Percentiles rank a stretch among this genome's conserved stretches.
Conservation (phyloP, 2,329 filamentous ascomycete species). For the Juglanconis juglandina region DNA sequence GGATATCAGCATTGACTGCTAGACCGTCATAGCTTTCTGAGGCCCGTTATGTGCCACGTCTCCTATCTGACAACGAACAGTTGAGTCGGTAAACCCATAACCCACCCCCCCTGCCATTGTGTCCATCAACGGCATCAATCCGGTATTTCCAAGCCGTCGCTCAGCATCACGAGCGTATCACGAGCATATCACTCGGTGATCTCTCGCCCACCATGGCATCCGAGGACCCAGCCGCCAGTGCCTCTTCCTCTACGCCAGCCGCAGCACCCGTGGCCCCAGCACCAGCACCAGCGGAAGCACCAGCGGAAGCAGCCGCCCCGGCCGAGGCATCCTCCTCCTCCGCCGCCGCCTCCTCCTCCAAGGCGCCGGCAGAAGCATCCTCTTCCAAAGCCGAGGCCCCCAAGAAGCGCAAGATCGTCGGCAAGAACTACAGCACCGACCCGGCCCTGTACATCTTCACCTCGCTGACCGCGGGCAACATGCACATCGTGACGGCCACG, state of each 20-base stretch:
- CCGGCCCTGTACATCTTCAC: conserved; percentile 90
- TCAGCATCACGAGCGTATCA: neutral
- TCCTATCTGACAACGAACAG: neutral
- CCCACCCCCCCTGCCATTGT: neutral
- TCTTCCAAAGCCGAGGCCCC: neutral
- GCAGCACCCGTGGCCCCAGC: conserved; percentile 6
- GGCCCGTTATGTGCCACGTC: conserved; percentile 7
- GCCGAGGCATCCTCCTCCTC: no score
- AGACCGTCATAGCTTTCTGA: conserved; percentile 3
- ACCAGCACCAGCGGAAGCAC: neutral
- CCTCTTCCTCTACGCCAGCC: neutral
- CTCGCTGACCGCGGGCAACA: conserved; percentile 90
- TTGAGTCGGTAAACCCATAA: neutral
- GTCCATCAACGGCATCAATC: neutral
- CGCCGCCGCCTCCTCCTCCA: no score
- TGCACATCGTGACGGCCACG: conserved; percentile 93
- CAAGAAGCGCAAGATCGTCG: conserved; percentile 19
- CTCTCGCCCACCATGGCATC: conserved; percentile 11
- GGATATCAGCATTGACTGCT: neutral
- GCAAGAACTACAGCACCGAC: conserved; percentile 53
- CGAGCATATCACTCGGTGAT: neutral
- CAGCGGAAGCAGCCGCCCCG: no score
- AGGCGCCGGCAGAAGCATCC: neutral
- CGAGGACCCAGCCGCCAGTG: conserved; percentile 6
- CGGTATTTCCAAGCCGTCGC: neutral